These are phyloP conservation scores for Paraphoma sp. DNA, from an alignment of 2,329 filamentous ascomycete genomes.

Conservation along the genomic window DNA sequence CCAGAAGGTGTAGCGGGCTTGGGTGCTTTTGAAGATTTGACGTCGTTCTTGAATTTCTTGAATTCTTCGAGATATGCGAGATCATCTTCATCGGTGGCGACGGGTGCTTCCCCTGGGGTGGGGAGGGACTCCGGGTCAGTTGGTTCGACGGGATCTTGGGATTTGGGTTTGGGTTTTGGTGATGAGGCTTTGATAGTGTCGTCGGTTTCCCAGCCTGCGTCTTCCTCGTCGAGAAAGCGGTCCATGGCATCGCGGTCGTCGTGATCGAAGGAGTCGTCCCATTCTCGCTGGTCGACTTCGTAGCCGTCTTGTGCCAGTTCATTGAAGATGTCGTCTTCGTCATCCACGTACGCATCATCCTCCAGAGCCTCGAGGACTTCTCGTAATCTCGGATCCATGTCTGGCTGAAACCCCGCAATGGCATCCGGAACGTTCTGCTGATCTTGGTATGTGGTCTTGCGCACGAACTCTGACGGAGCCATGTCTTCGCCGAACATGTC, in stretches of 20 bases:
- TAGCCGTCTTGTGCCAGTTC: constrained; percentile 71
- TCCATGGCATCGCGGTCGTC: constrained; percentile 47
- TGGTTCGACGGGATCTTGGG: constrained; percentile 44
- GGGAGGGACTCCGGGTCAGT: constrained; percentile 56
- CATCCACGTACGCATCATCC: constrained; percentile 91
- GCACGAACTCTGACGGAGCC: constrained; percentile 79
- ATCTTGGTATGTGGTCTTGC: constrained; percentile 81
- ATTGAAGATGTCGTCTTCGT: constrained; percentile 83
- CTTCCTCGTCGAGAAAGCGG: constrained; percentile 61
- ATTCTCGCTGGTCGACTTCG: constrained; percentile 81
- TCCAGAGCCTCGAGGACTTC: constrained; percentile 94
- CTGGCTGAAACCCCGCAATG: constrained; percentile 92
- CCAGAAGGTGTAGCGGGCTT: constrained; percentile 63
- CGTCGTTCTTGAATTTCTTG: constrained; percentile 89
- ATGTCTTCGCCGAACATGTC: constrained; percentile 76
- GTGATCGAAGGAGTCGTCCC: constrained; percentile 65
- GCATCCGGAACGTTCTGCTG: constrained; percentile 92
- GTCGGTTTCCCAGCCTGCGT: constrained; percentile 94
- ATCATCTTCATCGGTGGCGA: constrained; percentile 56
- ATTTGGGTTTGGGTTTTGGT: constrained; percentile 45
- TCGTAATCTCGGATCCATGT: constrained; percentile 92
- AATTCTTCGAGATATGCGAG: constrained; percentile 93
- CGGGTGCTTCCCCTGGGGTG: constrained; percentile 40
- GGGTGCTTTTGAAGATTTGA: constrained; percentile 56
- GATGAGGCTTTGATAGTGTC: constrained; percentile 75